Evolutionary conservation across 192 early-diverging fungal species (phyloP), one percentile per base, ranked within the genome.

Genomic region (Coemansia biformis): DNA sequence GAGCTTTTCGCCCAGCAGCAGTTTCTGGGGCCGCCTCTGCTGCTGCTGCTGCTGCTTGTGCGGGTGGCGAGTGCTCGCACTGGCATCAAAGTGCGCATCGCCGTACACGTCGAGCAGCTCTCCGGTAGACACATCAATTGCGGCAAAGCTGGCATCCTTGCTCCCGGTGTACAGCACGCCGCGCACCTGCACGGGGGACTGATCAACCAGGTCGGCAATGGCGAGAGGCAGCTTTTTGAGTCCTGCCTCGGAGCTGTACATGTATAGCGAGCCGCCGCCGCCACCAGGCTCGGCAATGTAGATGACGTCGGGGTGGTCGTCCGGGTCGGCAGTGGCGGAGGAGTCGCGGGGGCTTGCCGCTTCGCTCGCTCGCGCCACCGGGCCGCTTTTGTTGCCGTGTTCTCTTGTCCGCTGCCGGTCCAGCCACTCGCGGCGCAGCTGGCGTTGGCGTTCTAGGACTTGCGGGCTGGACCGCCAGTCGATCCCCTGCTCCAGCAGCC

Each of bases 51-150:
- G 18, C 14, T 14, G 39, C 39, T 19, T 12, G 39, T 5, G 18
- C 21, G 21, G 1, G 39, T 19, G 21, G 1, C 12, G 39, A 14
- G 39, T 19, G 24, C 24, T 26, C 3, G 24, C 6, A 26, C 24
- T 26, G 3, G 24, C 2, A 6, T 26, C 24, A 5, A 6, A 26
- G 3, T 6, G 48, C 47, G 28, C 74, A 21, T 57, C 77, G 34
- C 81, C 84, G 59, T 79, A 86, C 10, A 60, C 54, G 13, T 72
- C 57, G 13, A 87, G 46, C 15, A 91, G 71, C 11, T 65, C 58
- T 0, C 89, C 89, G 17, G 77, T 79, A 5, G 59, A 26, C 36
- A 88, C 77, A 61, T 91, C 83, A 7, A 93, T 54, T 5, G 86
- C 86, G 0, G 84, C 59, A 43, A 91, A 72, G 8, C 76, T 66